These are phyloP conservation scores for Sonneratia caseolaris DNA, from an alignment of 345 rosid genomes.

Conservation along the genomic window DNA sequence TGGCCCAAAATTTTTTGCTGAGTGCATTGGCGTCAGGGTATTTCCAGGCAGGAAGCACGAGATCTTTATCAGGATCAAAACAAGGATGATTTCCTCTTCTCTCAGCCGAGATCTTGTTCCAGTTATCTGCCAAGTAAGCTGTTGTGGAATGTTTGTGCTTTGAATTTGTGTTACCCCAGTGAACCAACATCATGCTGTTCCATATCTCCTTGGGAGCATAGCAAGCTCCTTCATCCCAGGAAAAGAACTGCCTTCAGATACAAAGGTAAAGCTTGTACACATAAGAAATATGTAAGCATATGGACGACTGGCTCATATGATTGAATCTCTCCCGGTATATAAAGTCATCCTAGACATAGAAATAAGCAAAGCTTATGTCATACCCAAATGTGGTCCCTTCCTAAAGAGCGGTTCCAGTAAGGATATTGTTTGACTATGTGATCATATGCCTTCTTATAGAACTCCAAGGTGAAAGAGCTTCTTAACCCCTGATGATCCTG, in stretches of 20 bases:
- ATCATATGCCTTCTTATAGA: conserved; percentile 63
- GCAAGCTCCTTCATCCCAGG: conserved; percentile 99
- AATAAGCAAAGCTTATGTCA: conserved; percentile 4
- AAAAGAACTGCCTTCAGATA: conserved; percentile 72
- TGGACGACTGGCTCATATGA: background rate
- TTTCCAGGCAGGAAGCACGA: conserved; percentile 98
- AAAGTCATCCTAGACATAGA: background rate
- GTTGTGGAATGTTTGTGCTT: conserved; percentile 93
- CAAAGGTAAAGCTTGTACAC: background rate
- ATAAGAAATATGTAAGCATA: background rate
- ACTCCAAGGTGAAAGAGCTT: conserved; percentile 88
- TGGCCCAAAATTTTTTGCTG: conserved; percentile 54
- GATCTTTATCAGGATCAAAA: conserved; percentile 90
- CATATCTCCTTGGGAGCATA: conserved; percentile 99
- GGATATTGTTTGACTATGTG: conserved; percentile 61
- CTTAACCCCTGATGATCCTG: conserved; percentile 76
- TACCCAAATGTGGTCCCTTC: conserved; percentile 97
- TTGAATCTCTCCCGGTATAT: background rate
- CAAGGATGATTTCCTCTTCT: conserved; percentile 91
- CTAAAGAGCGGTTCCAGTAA: conserved; percentile 77
- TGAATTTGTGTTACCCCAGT: conserved; percentile 96
- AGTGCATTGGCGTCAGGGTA: conserved; percentile 52
- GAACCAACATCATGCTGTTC: conserved; percentile 97
- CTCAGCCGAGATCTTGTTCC: conserved; percentile 62
- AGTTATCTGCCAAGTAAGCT: conserved; percentile 83